Evolutionary conservation across 805 yeast species (phyloP).

Genomic region (Wickerhamomyces ciferrii): DNA sequence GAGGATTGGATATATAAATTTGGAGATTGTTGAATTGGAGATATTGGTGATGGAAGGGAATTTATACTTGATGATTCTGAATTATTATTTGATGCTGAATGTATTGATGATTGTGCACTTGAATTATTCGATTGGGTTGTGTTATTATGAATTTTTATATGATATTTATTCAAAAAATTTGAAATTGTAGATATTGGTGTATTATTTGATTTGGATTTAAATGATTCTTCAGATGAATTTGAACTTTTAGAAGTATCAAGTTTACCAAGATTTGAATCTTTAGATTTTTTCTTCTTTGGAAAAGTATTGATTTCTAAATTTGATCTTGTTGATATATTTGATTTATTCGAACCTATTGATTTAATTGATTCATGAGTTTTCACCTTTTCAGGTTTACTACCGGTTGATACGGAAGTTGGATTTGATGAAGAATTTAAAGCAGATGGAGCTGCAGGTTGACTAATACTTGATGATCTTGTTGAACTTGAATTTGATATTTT

Average conservation of each 20-base stretch:
- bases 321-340: neutral
- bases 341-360: neutral
- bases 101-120: neutral
- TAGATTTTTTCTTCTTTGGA: neutral
- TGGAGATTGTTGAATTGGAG: neutral
- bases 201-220: neutral
- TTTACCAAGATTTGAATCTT: neutral
- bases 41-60: neutral
- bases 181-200: conserved; percentile 8
- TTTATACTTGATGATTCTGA: neutral
- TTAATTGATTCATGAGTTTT: neutral
- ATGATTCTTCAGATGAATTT: conserved; percentile 1
- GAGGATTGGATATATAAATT: no score
- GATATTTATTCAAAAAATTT: conserved; percentile 12
- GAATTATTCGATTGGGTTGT: neutral
- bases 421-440: neutral
- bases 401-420: neutral
- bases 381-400: neutral
- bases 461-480: neutral
- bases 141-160: conserved; percentile 4
- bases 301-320: neutral
- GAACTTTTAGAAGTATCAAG: neutral
- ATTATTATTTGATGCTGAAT: neutral
- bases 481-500: neutral
- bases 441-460: neutral